Base-by-base conservation (phyloP, 495 filamentous ascomycete species). In the Penicillium canescens region DNA sequence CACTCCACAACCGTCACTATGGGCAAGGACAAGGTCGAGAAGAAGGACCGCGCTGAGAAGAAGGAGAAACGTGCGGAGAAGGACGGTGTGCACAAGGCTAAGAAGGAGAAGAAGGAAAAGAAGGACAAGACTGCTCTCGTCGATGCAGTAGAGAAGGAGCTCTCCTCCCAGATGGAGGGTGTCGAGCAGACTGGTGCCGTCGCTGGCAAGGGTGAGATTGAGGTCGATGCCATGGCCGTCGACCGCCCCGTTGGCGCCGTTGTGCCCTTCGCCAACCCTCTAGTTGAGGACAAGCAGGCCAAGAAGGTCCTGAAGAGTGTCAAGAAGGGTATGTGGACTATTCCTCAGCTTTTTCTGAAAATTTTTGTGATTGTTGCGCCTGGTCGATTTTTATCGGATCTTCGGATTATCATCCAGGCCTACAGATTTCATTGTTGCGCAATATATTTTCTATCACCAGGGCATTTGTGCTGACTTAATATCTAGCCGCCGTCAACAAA, bases 301-400 rank as follows among this genome's bases (percentile, higher is more conserved):
- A 96, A 97, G 85, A 97, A 96, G 84, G 83, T 95, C 35, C 75
- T 93, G 64, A 95, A 95, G 81, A 84, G 83, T 31, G 89, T 98
- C 46, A 93, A 94, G 82, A 95, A 95, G 78, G 90, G 94, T 96
- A 80, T 45, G 80, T 57, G 14, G 0, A 36, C 12, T 24, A 26
- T 45, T 16, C 31, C 20, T 21, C 40, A 16, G 4, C 1, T 21
- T 10, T 12, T 21, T 33, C 9, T 46, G 7, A 11, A 24, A 37
- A 42, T 38, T 18, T 35, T 34, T 45, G 2, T 12, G 9, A 31
- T 54, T n/a, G 14, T 35, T 40, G 23, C 33, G 9, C 44, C 13
- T 24, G 44, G 20, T 12, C 18, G 54, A 14, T 33, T 48, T 54
- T 46, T 26, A 36, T 48, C 48, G 39, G n/a, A 37, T 21, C 3